phyloP scores from a whole-genome alignment of 805 yeast species.

The Wickerhamomyces ciferrii region DNA sequence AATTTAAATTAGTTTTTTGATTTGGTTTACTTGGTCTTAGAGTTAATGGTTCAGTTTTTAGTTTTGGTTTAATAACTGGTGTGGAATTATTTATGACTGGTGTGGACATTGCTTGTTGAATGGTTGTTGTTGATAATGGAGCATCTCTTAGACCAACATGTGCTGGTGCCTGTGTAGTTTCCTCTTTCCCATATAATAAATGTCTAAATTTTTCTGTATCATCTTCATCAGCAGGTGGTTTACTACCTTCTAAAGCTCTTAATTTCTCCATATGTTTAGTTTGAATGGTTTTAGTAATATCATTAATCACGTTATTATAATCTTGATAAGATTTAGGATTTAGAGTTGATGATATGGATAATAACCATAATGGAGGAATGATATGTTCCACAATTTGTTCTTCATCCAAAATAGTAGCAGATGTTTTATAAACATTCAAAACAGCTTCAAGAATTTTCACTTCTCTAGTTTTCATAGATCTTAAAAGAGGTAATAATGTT shows the following conservation, averaged over 20 bases:
- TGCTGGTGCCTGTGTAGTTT: slow-evolving; percentile 15
- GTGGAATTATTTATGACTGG: neutral
- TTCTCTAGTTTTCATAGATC: slow-evolving; percentile 73
- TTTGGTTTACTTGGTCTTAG: slow-evolving; percentile 10
- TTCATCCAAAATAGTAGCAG: slow-evolving; percentile 36
- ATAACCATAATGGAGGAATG: slow-evolving; percentile 46
- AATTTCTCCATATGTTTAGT: slow-evolving; percentile 31
- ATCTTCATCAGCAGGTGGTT: slow-evolving; percentile 15
- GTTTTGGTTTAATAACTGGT: slow-evolving; percentile 6
- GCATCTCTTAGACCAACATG: slow-evolving; percentile 1
- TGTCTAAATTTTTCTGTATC: slow-evolving; percentile 16
- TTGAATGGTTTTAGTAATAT: slow-evolving; percentile 39
- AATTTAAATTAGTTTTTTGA: slow-evolving; percentile 2
- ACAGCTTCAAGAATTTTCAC: slow-evolving; percentile 52
- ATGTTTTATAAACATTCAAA: slow-evolving; percentile 33
- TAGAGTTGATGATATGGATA: slow-evolving; percentile 41
- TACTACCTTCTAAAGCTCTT: slow-evolving; percentile 16
- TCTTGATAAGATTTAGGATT: slow-evolving; percentile 34
- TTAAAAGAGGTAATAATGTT: slow-evolving; percentile 73
- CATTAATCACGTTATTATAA: slow-evolving; percentile 33
- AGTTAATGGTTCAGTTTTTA: slow-evolving; percentile 12
- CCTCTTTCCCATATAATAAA: slow-evolving; percentile 14
- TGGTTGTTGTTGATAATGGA: slow-evolving; percentile 5
- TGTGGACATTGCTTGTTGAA: slow-evolving; percentile 18
- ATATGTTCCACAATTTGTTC: slow-evolving; percentile 48